Evolutionary conservation across 345 rosid species (phyloP).

Genomic region (Hibiscus syriacus): DNA sequence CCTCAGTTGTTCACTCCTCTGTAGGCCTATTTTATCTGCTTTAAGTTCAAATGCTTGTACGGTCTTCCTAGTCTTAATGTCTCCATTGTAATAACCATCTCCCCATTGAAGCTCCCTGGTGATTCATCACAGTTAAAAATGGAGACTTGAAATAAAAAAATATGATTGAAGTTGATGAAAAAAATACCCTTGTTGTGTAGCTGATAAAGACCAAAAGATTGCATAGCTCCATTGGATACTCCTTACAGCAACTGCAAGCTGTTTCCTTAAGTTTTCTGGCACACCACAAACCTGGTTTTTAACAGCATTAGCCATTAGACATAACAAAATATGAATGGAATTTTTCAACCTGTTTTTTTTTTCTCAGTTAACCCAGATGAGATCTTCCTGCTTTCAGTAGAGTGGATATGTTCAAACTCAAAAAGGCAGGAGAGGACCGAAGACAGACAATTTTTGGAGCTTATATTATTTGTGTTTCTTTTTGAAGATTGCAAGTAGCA

Average conservation of each 20-base stretch:
- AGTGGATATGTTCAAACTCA: not conserved
- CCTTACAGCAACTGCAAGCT: slow-evolving; percentile 72
- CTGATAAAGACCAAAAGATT: slow-evolving; percentile 82
- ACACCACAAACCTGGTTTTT: slow-evolving; percentile 25
- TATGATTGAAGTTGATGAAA: not conserved
- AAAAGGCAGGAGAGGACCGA: not conserved
- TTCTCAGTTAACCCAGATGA: not conserved
- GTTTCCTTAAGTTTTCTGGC: slow-evolving; percentile 55
- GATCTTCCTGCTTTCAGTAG: not conserved
- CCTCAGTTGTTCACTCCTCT: slow-evolving; percentile 81
- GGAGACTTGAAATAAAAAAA: not conserved
- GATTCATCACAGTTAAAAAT: not conserved
- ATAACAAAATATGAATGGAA: not conserved
- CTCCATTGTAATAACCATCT: slow-evolving; percentile 93
- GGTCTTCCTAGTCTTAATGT: slow-evolving; percentile 87
- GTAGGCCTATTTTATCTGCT: slow-evolving; percentile 59
- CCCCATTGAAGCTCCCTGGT: slow-evolving; percentile 77
- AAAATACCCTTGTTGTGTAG: slow-evolving; percentile 64
- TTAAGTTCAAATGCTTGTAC: slow-evolving; percentile 64
- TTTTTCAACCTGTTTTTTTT: not conserved
- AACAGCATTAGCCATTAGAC: slow-evolving; percentile 24
- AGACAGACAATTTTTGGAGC: not conserved
- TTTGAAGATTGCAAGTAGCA: not conserved
- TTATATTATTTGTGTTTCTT: not conserved
- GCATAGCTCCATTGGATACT: slow-evolving; percentile 86